Percentiles rank a stretch among this genome's conserved stretches.
Evolutionary conservation across 352 stramenopile species (phyloP).

Genomic region (Blastocystis sp.): DNA sequence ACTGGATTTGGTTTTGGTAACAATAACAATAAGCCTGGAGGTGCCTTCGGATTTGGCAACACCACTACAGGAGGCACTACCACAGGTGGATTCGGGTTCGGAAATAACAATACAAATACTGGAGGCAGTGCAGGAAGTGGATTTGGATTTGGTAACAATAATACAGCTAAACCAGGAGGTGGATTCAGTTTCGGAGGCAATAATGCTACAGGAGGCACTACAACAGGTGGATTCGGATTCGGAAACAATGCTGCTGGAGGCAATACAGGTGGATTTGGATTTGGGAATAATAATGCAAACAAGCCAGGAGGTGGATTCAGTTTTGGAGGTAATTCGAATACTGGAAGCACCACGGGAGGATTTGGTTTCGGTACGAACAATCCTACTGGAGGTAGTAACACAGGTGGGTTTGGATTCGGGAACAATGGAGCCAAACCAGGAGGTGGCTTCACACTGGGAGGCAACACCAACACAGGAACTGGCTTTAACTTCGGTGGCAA

Average conservation of each 20-base stretch:
- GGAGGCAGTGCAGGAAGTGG: neutral
- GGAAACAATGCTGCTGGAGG: neutral
- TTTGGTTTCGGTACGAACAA: neutral
- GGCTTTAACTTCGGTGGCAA: neutral
- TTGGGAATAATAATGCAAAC: neutral
- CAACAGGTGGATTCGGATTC: neutral
- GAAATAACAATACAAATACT: neutral
- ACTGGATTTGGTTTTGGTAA: too few relatives aligned
- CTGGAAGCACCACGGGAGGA: neutral
- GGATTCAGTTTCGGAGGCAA: neutral
- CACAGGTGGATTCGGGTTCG: neutral
- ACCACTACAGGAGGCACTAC: neutral
- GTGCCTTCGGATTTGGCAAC: too few relatives aligned
- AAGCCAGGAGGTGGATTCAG: neutral
- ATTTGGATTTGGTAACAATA: conserved; percentile 27
- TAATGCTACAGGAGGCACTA: neutral
- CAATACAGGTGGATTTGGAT: too few relatives aligned
- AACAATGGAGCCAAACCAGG: neutral
- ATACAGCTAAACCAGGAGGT: neutral
- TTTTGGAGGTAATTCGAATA: neutral
- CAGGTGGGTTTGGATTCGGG: neutral
- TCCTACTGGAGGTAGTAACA: neutral
- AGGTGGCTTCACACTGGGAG: neutral
- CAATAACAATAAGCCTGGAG: too few relatives aligned
- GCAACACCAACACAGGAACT: neutral